Evolutionary conservation across 2,329 filamentous ascomycete species (phyloP).

Genomic region (Botrytis aclada): DNA sequence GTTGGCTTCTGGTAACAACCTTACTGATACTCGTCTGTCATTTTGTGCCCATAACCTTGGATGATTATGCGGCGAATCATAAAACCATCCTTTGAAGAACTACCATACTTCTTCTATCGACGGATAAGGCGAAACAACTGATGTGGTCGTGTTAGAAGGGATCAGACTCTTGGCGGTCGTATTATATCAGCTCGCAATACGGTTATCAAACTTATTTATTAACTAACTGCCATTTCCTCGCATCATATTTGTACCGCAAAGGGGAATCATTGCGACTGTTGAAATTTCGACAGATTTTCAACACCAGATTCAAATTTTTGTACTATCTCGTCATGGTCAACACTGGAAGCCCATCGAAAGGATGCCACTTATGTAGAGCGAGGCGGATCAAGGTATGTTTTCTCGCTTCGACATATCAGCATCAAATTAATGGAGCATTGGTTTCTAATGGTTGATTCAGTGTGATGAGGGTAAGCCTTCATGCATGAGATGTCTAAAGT

Average conservation of each 20-base stretch:
- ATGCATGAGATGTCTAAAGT: constrained; percentile 61
- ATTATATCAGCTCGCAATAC: background rate
- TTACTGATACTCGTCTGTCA: background rate
- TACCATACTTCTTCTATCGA: background rate
- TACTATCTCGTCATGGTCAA: constrained; percentile 9
- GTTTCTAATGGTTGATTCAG: constrained; percentile 39
- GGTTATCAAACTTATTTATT: background rate
- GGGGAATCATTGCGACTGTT: background rate
- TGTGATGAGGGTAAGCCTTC: constrained; percentile 63
- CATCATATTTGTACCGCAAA: background rate
- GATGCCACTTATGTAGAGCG: constrained; percentile 21
- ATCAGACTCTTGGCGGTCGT: background rate
- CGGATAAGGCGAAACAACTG: background rate
- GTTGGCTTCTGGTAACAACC: background rate
- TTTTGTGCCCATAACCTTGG: background rate
- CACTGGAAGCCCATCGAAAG: constrained; percentile 19
- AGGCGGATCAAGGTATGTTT: constrained; percentile 21
- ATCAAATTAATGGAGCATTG: background rate
- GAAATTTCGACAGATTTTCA: background rate
- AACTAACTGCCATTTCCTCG: background rate
- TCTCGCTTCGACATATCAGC: background rate
- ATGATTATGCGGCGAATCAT: background rate
- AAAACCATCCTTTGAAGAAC: background rate
- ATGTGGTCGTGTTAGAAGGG: background rate
- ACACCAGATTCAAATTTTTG: background rate